phyloP scores from a whole-genome alignment of 352 stramenopile genomes.

The Globisporangium camurandrum region DNA sequence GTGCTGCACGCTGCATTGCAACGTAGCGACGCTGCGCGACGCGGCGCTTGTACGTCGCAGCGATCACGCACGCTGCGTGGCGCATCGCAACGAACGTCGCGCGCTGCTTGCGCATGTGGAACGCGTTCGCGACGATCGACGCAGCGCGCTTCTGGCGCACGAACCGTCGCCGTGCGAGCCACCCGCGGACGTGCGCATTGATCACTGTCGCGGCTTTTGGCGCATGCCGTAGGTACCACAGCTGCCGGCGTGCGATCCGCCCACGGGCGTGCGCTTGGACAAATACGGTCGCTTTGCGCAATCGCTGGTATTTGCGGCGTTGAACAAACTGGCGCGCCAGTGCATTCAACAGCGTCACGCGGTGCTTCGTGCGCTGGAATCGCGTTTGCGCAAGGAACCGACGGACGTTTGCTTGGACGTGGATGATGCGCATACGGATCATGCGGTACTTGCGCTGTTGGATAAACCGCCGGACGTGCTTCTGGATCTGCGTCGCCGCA shows the following conservation, averaged over 20 bases:
- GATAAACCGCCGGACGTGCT: constrained; percentile 55
- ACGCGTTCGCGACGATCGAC: constrained; percentile 58
- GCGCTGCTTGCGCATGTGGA: constrained; percentile 61
- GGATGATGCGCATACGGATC: constrained; percentile 50
- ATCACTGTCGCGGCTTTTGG: constrained; percentile 76
- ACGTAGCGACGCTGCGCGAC: constrained; percentile 45
- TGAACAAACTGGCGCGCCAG: constrained; percentile 66
- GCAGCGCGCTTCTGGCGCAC: constrained; percentile 60
- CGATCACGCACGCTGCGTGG: constrained; percentile 54
- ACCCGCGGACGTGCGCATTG: constrained; percentile 60
- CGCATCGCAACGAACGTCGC: constrained; percentile 60
- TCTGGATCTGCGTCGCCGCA: constrained; percentile 69
- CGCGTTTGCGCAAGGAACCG: constrained; percentile 57
- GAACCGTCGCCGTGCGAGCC: constrained; percentile 59
- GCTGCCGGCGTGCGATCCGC: constrained; percentile 60
- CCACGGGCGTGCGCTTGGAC: constrained; percentile 69
- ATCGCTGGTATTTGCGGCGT: constrained; percentile 52
- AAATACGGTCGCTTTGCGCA: constrained; percentile 59
- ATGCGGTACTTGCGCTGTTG: constrained; percentile 63
- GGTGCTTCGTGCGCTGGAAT: constrained; percentile 42
- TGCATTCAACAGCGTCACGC: constrained; percentile 65
- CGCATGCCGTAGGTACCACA: constrained; percentile 64
- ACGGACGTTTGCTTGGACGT: constrained; percentile 55
- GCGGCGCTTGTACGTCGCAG: constrained; percentile 72
- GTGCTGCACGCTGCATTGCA: constrained; percentile 64